Conservation (phyloP, 2,329 filamentous ascomycete species). For the Periconia sp. region DNA sequence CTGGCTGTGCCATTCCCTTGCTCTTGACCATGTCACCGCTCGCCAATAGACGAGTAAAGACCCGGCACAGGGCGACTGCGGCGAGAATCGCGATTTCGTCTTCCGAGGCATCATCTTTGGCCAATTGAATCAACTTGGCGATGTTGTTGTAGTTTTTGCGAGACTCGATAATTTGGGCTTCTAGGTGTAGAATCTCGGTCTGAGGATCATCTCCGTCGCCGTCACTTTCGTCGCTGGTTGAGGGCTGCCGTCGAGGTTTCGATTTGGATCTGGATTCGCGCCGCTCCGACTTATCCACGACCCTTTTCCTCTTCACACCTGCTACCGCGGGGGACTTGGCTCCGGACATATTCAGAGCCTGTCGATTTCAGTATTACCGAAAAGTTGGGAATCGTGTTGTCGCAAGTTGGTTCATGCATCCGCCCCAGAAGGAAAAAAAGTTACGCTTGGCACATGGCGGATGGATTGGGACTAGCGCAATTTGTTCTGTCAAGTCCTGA, state of each 20-base stretch:
- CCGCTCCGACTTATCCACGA: conserved; percentile 32
- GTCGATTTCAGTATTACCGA: too few species aligned
- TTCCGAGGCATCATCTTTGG: conserved; percentile 51
- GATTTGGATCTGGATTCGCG: conserved; percentile 44
- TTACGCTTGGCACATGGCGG: conserved; percentile 13
- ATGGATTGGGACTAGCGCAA: conserved; percentile 18
- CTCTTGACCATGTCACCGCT: conserved; percentile 69
- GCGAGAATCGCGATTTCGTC: conserved; percentile 66
- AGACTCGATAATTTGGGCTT: conserved; percentile 80
- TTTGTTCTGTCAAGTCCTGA: conserved; percentile 7
- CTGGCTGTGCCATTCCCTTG: conserved; percentile 69
- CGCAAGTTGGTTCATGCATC: neutral
- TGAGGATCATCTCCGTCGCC: conserved; percentile 51
- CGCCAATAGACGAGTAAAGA: conserved; percentile 80
- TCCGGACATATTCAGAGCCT: conserved; percentile 43
- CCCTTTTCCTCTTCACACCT: conserved; percentile 49
- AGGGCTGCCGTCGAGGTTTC: conserved; percentile 22
- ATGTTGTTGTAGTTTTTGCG: conserved; percentile 94
- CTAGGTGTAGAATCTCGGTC: conserved; percentile 71
- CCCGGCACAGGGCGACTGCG: conserved; percentile 78
- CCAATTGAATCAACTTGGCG: conserved; percentile 65
- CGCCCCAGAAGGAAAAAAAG: conserved; percentile 20
- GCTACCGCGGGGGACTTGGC: conserved; percentile 25
- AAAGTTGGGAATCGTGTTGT: neutral
- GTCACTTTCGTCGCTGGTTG: conserved; percentile 21